phyloP scores from a whole-genome alignment of 164 flowering plant genomes.

The Nelumbo lutea region DNA sequence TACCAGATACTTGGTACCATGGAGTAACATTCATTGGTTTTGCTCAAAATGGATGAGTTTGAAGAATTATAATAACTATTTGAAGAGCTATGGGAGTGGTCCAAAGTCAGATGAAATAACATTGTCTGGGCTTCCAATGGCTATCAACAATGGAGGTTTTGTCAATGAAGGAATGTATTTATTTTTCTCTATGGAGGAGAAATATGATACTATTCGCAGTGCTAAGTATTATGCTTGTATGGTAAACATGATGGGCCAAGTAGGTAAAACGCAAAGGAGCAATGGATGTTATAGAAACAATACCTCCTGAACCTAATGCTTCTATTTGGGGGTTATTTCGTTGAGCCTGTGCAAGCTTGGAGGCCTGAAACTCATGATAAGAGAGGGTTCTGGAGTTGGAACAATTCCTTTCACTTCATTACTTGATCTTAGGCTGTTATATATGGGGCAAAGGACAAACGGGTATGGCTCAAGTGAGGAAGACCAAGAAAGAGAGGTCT shows the following conservation, averaged over 20 bases:
- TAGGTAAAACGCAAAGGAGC: neutral
- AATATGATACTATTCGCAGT: neutral
- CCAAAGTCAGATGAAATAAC: neutral
- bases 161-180: too few species aligned
- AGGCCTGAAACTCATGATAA: neutral
- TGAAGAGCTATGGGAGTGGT: neutral
- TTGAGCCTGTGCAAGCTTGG: neutral
- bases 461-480: too few species aligned
- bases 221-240: neutral
- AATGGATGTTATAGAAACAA: neutral
- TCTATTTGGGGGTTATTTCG: neutral
- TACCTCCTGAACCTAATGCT: neutral
- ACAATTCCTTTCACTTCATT: neutral
- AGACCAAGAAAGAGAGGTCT: too few species aligned
- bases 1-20: neutral
- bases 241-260: neutral
- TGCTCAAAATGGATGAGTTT: neutral
- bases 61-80: neutral
- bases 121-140: neutral
- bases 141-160: neutral
- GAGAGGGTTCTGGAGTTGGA: neutral
- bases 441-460: too few species aligned
- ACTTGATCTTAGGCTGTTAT: too few species aligned
- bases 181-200: neutral
- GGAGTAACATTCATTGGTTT: neutral